Base-by-base conservation (phyloP, 2,329 filamentous ascomycete genomes). In the Tolypocladium tropicale region DNA sequence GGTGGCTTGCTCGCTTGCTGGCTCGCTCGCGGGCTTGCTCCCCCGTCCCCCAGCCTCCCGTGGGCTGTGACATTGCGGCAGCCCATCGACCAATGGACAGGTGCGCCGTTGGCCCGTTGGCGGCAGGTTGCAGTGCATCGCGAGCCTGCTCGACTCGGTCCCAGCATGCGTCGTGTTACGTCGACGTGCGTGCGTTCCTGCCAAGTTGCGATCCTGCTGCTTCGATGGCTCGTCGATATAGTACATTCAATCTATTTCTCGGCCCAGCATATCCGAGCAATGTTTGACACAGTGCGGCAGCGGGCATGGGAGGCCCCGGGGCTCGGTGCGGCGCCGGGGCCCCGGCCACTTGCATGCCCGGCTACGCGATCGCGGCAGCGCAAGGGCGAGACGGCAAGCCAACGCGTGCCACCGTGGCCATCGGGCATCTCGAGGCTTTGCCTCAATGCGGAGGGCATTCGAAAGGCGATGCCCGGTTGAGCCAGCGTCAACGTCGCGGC, bases 131-230 rank as follows among this genome's bases (percentile, higher is more conserved):
- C 46, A 30, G 46, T 32, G 46, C 46, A 32, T 49, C n/a, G 28
- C 46, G 18, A n/a, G 28, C 14, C 21, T 46, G 21, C 21, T 46
- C 21, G 11, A 10, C 14, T 12, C 11, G 28, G 46, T 32, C 46
- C 46, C 46, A 30, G 18, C 46, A n/a, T 32, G 28, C 28, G 57
- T 55, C 56, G 57, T 55, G 53, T 53, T 41, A 51, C 53, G 53
- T 54, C 53, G 58, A 59, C 53, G 58, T 56, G 56, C 58, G 55
- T 55, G n/a, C 12, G 41, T 39, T n/a, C 41, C 21, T 54, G 39
- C 21, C 50, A 51, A 23, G 30, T 54, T 36, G 25, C 16, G 43
- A 49, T 49, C 6, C 46, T 16, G 46, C 46, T 21, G 46, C 46
- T 49, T n/a, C 46, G 28, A 49, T 49, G 46, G 46, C 46, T 32